phyloP scores from a whole-genome alignment of 129 eudicot species.

The Chrysanthemum seticuspe region DNA sequence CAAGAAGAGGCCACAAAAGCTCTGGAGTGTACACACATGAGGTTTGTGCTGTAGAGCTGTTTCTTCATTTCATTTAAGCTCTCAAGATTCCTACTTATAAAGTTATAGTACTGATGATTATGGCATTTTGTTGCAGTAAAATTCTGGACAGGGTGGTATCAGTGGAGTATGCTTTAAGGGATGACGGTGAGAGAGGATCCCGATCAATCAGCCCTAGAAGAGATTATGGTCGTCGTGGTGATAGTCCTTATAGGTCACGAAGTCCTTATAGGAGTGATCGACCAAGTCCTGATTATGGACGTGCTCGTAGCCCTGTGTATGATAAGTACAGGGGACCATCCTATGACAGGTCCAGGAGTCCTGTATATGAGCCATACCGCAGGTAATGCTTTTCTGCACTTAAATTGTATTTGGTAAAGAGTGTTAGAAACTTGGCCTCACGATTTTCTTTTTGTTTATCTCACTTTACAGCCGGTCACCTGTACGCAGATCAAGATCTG shows the following conservation, averaged over 20 bases:
- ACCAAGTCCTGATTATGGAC: conserved; percentile 84
- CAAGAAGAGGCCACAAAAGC: conserved; percentile 96
- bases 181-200: conserved; percentile 80
- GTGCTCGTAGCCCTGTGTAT: conserved; percentile 66
- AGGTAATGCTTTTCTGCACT: conserved; percentile 37
- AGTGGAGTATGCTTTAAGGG: conserved; percentile 93
- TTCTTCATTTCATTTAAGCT: not conserved
- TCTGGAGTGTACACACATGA: conserved; percentile 87
- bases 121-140: conserved; percentile 48
- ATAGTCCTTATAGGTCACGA: conserved; percentile 78
- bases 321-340: conserved; percentile 69
- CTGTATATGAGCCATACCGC: conserved; percentile 64
- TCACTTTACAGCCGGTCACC: conserved; percentile 46
- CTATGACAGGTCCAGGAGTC: conserved; percentile 59
- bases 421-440: not conserved
- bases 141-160: conserved; percentile 92
- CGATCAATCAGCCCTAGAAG: conserved; percentile 59
- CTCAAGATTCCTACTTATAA: not conserved
- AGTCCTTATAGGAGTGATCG: conserved; percentile 74
- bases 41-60: conserved; percentile 32
- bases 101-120: not conserved
- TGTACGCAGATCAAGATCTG: conserved; percentile 50
- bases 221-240: conserved; percentile 53
- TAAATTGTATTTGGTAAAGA: not conserved
- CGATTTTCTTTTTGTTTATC: not conserved